Base-by-base conservation (phyloP, 352 stramenopile genomes). In the Pythium aristosporum region DNA sequence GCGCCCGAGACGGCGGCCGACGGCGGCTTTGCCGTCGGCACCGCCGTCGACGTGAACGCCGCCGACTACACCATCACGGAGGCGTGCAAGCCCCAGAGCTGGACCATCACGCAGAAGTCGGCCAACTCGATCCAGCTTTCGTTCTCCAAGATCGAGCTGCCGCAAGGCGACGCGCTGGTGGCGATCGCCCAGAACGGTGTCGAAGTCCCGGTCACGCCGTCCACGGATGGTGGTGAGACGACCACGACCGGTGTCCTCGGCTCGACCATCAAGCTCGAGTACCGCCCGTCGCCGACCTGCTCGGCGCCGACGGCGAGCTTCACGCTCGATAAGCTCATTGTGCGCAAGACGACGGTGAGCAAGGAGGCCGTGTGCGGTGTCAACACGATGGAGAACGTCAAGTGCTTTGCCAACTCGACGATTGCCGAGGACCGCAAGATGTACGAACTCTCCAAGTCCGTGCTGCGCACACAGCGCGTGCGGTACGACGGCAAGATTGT, bases 311-410 rank as follows among this genome's bases (percentile, higher is more conserved):
- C 71, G 1, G 54, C 77, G 16, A 74, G 73, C 53, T 87, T 74
- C 44, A 65, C 75, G 55, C 55, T 71, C 44, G 15, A 52, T 10
- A 15, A 46, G 7, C 34, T 67, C 20, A 57, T 58, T 5, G 43
- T 71, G 51, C 51, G 53, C 51, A 77, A 74, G 53, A 71, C 71
- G n/a, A 75, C 72, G 39, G 65, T 72, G 12, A 68, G 48, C n/a
- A 81, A 79, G 30, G 77, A 87, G 46, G 77, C 67, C 8, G 78
- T 87, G 54, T 87, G 77, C 28, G 77, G 75, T 16, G 63, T 74
- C 36, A 75, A 82, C 60, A 84, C 75, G n/a, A 84, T 87, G 77
- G 77, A 84, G 65, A 87, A 87, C 58, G 65, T 71, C 20, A 73
- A 75, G 63, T 85, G 75, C 32, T 78, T 76, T 30, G 60, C 48